phyloP scores from a whole-genome alignment of 257 asterid species.

The Paraleonurus japonicus region DNA sequence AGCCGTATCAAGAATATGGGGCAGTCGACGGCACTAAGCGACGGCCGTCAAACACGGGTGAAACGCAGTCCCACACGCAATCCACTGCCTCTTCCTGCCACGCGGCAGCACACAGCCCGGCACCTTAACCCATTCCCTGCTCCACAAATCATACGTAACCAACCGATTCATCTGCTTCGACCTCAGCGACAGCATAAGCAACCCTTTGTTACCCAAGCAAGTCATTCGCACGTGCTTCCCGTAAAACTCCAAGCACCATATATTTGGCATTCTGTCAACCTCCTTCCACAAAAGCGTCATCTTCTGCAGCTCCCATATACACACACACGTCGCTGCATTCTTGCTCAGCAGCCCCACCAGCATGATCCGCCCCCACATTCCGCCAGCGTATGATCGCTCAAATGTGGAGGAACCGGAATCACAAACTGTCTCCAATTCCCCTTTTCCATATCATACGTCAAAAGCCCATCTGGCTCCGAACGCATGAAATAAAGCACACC shows the following conservation, averaged over 20 bases:
- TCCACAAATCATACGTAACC: conserved; percentile 63
- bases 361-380: conserved; percentile 75
- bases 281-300: conserved; percentile 99
- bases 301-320: conserved; percentile 98
- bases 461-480: conserved; percentile 77
- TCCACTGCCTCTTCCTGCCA: conserved; percentile 79
- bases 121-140: conserved; percentile 86
- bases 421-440: conserved; percentile 71
- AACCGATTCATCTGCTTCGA: conserved; percentile 85
- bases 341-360: conserved; percentile 87
- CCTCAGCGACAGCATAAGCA: conserved; percentile 84
- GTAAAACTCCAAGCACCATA: conserved; percentile 98
- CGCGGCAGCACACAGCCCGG: conserved; percentile 78
- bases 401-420: conserved; percentile 63
- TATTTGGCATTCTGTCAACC: conserved; percentile 99
- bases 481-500: conserved; percentile 74
- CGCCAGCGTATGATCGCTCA: conserved; percentile 71
- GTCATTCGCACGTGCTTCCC: conserved; percentile 98
- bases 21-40: conserved; percentile 36
- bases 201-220: conserved; percentile 88
- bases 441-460: conserved; percentile 60
- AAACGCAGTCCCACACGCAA: conserved; percentile 85
- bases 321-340: conserved; percentile 92
- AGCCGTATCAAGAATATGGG: neutral
- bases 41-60: conserved; percentile 81